Conservation (phyloP, 345 rosid species). For the Geranium rotundifolium region DNA sequence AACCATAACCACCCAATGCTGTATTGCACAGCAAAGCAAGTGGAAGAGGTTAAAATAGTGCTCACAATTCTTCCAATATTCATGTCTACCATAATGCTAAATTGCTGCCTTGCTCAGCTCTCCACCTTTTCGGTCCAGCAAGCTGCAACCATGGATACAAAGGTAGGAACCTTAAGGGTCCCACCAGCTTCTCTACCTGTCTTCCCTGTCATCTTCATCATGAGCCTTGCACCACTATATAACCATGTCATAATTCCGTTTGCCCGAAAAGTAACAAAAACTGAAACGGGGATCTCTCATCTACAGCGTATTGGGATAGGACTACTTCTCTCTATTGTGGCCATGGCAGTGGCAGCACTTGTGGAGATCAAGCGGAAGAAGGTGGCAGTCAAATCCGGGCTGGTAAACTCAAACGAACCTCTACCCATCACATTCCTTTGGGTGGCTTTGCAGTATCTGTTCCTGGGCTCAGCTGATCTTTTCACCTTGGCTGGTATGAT, state of each 20-base stretch:
- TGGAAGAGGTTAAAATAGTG: slow-evolving; percentile 59
- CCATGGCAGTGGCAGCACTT: slow-evolving; percentile 76
- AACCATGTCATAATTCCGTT: slow-evolving; percentile 55
- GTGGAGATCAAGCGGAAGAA: slow-evolving; percentile 57
- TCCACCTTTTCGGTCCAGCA: slow-evolving; percentile 88
- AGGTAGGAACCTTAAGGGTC: slow-evolving; percentile 46
- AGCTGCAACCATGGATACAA: slow-evolving; percentile 85
- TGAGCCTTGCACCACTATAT: slow-evolving; percentile 66
- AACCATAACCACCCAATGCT: slow-evolving; percentile 22
- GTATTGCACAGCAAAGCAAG: slow-evolving; percentile 47
- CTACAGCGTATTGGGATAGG: slow-evolving; percentile 79
- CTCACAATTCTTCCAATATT: slow-evolving; percentile 57
- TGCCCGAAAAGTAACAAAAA: slow-evolving; percentile 45
- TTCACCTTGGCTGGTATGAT: slow-evolving; percentile 86
- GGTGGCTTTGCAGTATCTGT: slow-evolving; percentile 75
- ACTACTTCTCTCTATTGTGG: slow-evolving; percentile 51
- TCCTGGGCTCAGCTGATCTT: slow-evolving; percentile 94
- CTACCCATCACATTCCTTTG: slow-evolving; percentile 82
- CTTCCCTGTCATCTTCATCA: slow-evolving; percentile 68
- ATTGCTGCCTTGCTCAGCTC: slow-evolving; percentile 93
- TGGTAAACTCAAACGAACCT: slow-evolving; percentile 29
- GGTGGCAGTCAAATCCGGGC: slow-evolving; percentile 27
- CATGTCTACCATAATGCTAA: slow-evolving; percentile 77
- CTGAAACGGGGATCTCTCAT: slow-evolving; percentile 65
- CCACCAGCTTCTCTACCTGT: slow-evolving; percentile 90